Evolutionary conservation across 2,329 filamentous ascomycete species (phyloP).

Genomic region (Cladosporium sp.): DNA sequence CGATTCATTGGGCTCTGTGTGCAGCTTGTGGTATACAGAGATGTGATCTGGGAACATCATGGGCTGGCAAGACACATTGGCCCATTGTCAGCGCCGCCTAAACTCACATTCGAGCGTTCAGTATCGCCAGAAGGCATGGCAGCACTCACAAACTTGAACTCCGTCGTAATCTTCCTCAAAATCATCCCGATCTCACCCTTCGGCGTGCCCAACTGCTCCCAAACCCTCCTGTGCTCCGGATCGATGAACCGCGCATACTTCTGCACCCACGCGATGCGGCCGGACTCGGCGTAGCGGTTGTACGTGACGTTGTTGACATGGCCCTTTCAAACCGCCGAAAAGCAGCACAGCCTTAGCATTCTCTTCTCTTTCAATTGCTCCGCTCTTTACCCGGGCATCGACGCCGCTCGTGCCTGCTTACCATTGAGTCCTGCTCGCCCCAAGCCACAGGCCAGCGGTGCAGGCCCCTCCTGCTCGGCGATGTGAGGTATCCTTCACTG

Average conservation of each 20-base stretch:
- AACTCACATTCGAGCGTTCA: not conserved
- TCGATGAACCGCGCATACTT: constrained; percentile 62
- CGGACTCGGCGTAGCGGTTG: constrained; percentile 75
- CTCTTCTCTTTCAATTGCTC: constrained; percentile 2
- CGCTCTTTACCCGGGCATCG: not conserved
- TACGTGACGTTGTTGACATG: constrained; percentile 88
- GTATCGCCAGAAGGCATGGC: not conserved
- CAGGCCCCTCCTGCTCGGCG: constrained; percentile 54
- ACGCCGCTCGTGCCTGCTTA: constrained; percentile 29
- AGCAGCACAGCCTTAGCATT: constrained; percentile 10
- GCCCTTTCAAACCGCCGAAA: constrained; percentile 33
- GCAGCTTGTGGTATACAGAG: constrained; percentile 75
- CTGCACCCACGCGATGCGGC: constrained; percentile 69
- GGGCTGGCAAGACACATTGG: constrained; percentile 41
- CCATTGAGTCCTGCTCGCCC: constrained; percentile 72
- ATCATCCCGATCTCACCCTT: constrained; percentile 62
- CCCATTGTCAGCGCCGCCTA: constrained; percentile 28
- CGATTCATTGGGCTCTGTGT: constrained; percentile 43
- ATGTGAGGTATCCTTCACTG: constrained; percentile 68
- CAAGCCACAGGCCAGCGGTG: constrained; percentile 64
- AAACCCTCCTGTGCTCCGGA: constrained; percentile 54
- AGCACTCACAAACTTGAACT: constrained; percentile 76
- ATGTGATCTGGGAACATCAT: constrained; percentile 78
- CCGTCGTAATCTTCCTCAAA: constrained; percentile 68
- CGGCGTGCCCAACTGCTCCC: constrained; percentile 64